Percentiles rank a stretch among this genome's conserved stretches.
phyloP scores from a whole-genome alignment of 805 yeast genomes.

The Kuraishia cidri region DNA sequence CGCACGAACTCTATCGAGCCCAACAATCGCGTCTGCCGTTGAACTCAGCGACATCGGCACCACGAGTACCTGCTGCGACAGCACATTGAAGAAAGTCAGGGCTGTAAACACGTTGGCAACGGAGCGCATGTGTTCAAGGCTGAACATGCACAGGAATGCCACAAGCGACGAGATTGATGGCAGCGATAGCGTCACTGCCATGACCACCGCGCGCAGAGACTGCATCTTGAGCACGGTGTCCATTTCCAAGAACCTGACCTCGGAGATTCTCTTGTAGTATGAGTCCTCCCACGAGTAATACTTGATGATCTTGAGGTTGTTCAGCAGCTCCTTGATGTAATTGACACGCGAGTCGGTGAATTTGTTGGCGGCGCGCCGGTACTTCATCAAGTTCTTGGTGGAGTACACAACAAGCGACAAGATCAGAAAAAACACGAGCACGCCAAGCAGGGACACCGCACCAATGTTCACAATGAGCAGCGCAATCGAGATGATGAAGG shows the following conservation, averaged over 20 bases:
- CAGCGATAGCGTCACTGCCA: slow-evolving; percentile 60
- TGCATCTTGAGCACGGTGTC: slow-evolving; percentile 52
- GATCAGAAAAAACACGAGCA: slow-evolving; percentile 43
- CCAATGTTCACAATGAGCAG: slow-evolving; percentile 64
- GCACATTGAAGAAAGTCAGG: slow-evolving; percentile 53
- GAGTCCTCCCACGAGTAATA: slow-evolving; percentile 90
- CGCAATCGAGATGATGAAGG: slow-evolving; percentile 54
- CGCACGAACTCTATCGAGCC: slow-evolving; percentile 25
- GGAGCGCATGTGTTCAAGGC: slow-evolving; percentile 24
- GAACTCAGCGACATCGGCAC: slow-evolving; percentile 65
- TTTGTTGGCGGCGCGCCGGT: slow-evolving; percentile 47
- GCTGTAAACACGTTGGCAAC: slow-evolving; percentile 68
- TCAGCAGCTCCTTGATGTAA: slow-evolving; percentile 69
- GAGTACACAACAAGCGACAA: slow-evolving; percentile 39
- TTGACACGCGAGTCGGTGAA: slow-evolving; percentile 74
- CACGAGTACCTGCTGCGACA: slow-evolving; percentile 56
- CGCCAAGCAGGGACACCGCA: slow-evolving; percentile 63
- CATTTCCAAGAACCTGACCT: slow-evolving; percentile 57
- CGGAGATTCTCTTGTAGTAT: slow-evolving; percentile 48
- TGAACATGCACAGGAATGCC: slow-evolving; percentile 34
- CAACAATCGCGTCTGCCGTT: slow-evolving; percentile 58
- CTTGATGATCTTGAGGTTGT: slow-evolving; percentile 74
- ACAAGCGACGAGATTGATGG: slow-evolving; percentile 69
- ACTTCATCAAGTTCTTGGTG: slow-evolving; percentile 39
- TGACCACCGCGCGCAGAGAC: slow-evolving; percentile 47